Conservation (phyloP, 1,284 basidiomycete genomes). For the Ganoderma lucidum region DNA sequence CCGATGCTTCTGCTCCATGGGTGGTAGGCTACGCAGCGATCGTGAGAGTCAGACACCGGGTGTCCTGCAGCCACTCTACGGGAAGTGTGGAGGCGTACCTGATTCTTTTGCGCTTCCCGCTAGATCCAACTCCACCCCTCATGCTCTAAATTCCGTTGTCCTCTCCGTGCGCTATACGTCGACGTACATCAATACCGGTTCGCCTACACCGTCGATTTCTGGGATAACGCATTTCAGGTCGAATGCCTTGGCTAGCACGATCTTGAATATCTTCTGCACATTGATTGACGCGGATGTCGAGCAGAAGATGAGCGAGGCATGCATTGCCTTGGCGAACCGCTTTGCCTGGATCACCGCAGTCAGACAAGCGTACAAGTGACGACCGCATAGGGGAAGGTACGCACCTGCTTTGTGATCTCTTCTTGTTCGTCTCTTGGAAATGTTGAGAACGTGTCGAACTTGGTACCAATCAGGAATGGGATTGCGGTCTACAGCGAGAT, state of each 20-base stretch:
- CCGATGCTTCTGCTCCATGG: slow-evolving; percentile 19
- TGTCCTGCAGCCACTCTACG: not conserved
- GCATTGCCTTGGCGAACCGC: slow-evolving; percentile 97
- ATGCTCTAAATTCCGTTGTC: slow-evolving; percentile 21
- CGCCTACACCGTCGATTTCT: slow-evolving; percentile 94
- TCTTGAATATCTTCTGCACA: slow-evolving; percentile 99
- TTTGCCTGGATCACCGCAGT: slow-evolving; percentile 68
- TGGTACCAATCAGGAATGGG: slow-evolving; percentile 96
- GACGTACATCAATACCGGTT: slow-evolving; percentile 92
- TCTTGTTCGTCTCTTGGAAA: slow-evolving; percentile 98
- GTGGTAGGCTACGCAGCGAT: slow-evolving; percentile 20
- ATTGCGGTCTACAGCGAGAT: slow-evolving; percentile 79
- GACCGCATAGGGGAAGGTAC: slow-evolving; percentile 33
- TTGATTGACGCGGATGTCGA: slow-evolving; percentile 98
- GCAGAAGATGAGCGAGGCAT: slow-evolving; percentile 97
- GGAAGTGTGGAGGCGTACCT: slow-evolving; percentile 17
- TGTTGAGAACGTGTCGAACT: slow-evolving; percentile 97
- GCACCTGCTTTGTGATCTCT: slow-evolving; percentile 95
- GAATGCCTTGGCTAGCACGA: slow-evolving; percentile 90
- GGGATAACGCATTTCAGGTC: slow-evolving; percentile 96
- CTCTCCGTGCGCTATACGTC: slow-evolving; percentile 66
- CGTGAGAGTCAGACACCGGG: slow-evolving; percentile 18
- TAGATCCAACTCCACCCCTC: slow-evolving; percentile 27
- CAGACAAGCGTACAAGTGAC: slow-evolving; percentile 12
- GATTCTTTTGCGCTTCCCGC: slow-evolving; percentile 33